Conservation (phyloP, 164 flowering plant genomes). For the Platanus orientalis region DNA sequence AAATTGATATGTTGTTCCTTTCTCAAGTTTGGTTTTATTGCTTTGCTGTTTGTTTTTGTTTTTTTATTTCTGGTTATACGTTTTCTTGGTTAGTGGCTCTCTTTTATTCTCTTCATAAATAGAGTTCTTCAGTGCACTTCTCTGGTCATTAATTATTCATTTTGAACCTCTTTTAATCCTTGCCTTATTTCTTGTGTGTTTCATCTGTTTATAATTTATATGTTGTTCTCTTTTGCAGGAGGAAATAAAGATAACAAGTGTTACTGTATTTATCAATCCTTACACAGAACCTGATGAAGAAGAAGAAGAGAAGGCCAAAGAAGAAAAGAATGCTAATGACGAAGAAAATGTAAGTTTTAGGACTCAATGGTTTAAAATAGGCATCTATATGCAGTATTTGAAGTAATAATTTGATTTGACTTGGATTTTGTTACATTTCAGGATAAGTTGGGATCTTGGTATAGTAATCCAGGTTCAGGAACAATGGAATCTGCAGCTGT, state of each 20-base stretch:
- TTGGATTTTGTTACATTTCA: conserved; percentile 21
- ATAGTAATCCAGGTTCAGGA: conserved; percentile 78
- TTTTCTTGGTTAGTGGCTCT: too few relatives aligned
- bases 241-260: conserved; percentile 75
- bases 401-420: background rate
- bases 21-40: too few relatives aligned
- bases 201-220: too few relatives aligned
- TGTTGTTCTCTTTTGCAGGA: conserved; percentile 63
- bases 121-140: too few relatives aligned
- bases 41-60: too few relatives aligned
- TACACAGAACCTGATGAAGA: conserved; percentile 86
- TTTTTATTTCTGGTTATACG: too few relatives aligned
- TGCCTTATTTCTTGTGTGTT: background rate
- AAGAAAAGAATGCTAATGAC: conserved; percentile 45
- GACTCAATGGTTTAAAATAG: background rate
- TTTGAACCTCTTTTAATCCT: background rate
- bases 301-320: conserved; percentile 47
- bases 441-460: conserved; percentile 95
- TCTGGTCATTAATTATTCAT: too few relatives aligned
- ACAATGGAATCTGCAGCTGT: conserved; percentile 33
- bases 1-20: too few relatives aligned
- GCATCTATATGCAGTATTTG: background rate
- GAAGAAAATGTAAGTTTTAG: conserved; percentile 59
- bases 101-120: background rate
- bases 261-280: conserved; percentile 82